Evolutionary conservation across 139 green algal genomes (phyloP), one percentile per base, ranked within the genome.

Genomic region (Volvox reticuliferus): DNA sequence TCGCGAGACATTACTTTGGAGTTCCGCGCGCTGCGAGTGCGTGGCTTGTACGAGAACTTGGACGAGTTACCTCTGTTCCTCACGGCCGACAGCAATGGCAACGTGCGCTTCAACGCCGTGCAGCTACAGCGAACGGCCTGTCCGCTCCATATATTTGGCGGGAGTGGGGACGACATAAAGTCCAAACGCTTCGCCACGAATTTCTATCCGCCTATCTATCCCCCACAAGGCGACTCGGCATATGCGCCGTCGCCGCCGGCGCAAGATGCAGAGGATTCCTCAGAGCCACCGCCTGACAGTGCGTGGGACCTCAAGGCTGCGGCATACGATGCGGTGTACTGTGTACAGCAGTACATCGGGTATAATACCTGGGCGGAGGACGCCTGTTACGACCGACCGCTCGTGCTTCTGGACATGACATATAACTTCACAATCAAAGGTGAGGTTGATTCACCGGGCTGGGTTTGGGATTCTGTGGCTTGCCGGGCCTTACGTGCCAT

Each of bases 71-170:
- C 86, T 1, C 33, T 36, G 28, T 21, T 90, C 30, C 18, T 90
- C 73, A 62, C 86, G 12, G 14, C 30, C 21, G 30, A 61, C 73
- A 77, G 50, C 50, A 2, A 1, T 9, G 86, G 86, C 73, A 76
- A 32, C 20, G 28, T 90, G 21, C 44, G 28, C 86, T 90, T 90
- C 69, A 83, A 16, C 73, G n/a, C 1, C 73, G 55, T 83, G 12
- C 3, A 62, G 16, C 36, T 26, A 9, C 50, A 90, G 73, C 86
- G 86, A 6, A 83, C 86, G 0, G 71, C 86, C 20, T 90, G 86
- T 44, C 30, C 9, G 26, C 2, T 17, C 5, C 1, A 18, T 50
- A 5, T 18, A 21, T 1, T 50, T 50, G 50, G 81, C 30, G 76
- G 14, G 30, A 16, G n/a, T 55, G 30, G 35, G 24, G 67, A 28